phyloP scores from a whole-genome alignment of 805 yeast genomes.

The Kuraishia ogatae region DNA sequence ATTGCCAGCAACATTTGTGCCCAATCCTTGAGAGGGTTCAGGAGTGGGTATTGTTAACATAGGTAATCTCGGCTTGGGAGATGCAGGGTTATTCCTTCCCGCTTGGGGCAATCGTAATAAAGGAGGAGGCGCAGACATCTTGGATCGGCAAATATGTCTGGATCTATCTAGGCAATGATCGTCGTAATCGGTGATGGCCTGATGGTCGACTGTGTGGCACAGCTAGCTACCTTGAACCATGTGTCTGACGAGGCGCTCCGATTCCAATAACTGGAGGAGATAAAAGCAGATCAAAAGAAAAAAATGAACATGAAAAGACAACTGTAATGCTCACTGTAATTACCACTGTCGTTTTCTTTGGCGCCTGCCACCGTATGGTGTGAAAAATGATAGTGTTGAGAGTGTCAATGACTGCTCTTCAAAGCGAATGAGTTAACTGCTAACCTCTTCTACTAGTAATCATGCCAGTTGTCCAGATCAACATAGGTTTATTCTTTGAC shows the following conservation, averaged over 20 bases:
- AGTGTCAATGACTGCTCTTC: neutral
- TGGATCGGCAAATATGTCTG: neutral
- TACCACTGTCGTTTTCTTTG: too few relatives aligned
- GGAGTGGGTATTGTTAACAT: conserved; percentile 14
- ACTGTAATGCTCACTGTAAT: too few relatives aligned
- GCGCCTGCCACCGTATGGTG: too few relatives aligned
- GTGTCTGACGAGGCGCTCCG: neutral
- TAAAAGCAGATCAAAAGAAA: neutral
- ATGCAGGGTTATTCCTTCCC: conserved; percentile 19
- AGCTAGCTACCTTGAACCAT: neutral
- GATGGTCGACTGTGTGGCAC: neutral
- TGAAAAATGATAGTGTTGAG: neutral
- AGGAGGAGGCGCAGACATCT: conserved; percentile 29
- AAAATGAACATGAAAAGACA: too few relatives aligned
- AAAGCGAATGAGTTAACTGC: neutral
- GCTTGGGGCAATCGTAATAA: conserved; percentile 37
- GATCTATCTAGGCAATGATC: neutral
- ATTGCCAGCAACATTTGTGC: neutral
- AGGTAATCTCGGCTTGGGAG: conserved; percentile 18
- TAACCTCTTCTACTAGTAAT: neutral
- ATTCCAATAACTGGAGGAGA: neutral
- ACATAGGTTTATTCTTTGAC: neutral
- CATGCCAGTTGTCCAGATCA: neutral
- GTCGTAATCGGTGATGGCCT: neutral
- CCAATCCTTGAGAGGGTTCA: too few relatives aligned